Evolutionary conservation across 208 protist genomes (phyloP), one percentile per base, ranked within the genome.

Genomic region (Leishmania braziliensis): DNA sequence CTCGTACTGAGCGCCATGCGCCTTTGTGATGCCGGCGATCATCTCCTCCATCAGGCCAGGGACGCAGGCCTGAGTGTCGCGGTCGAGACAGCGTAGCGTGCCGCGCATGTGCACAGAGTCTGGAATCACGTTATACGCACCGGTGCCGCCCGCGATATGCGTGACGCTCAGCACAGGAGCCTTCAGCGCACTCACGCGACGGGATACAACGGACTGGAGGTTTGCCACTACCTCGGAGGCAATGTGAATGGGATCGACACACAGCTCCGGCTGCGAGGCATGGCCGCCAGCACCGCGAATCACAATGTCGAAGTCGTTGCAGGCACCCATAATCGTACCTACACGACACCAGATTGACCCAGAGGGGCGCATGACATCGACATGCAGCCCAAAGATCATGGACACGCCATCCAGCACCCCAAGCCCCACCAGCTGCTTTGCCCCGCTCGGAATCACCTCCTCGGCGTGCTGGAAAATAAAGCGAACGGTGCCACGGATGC

Each of bases 391-490:
- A 75, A 96, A 96, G 46, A 92, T 88, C 82, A 90, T 91, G n/a
- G 81, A 84, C 9, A 95, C 90, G 48, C 91, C 91, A 2, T 96
- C 81, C 71, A 93, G 62, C 39, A 86, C 88, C 48, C 91, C 89
- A 5, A 85, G 80, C 29, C 84, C 66, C 48, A 94, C 86, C 58
- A 96, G 54, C 71, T 94, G 74, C 79, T 86, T 87, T 51, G 90
- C 90, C n/a, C 92, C 92, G 78, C 92, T 88, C 43, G 89, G 88
- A 48, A 66, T 77, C 39, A 91, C 83, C 80, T 96, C 92, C 83
- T 96, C 92, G 6, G 92, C 92, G 82, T 91, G 92, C 84, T 96
- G 92, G 79, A 96, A 94, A 62, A 96, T 86, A 79, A 96, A 96
- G 53, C 92, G 90, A 50, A 96, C 90, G 12, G 88, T 90, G 60